Base-by-base conservation (phyloP, 805 yeast genomes). In the Myxozyma neglecta region DNA sequence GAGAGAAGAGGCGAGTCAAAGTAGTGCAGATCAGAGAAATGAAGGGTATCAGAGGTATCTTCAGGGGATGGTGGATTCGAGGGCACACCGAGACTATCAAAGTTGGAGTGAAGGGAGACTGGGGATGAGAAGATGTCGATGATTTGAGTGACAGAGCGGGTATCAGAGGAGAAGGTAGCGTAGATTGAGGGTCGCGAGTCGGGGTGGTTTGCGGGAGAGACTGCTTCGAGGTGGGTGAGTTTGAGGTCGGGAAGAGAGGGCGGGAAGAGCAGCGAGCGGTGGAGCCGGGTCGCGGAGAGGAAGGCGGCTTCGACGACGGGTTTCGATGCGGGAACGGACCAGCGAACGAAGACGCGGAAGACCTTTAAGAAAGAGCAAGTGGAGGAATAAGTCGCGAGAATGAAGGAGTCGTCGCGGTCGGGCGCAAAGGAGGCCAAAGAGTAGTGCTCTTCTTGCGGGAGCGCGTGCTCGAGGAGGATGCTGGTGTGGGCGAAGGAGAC, bases 311-410 rank as follows among this genome's bases (percentile, higher is more conserved):
- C 61, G 20, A 48, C 39, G 16, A 53, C 57, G 7, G 56, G 50
- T 29, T 49, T 53, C 9, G 53, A 18, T 6, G 60, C 29, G 3
- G 29, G 14, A 18, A 56, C 34, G 14, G 46, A 53, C 76, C 75
- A 76, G 9, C 67, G 66, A 29, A 76, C 56, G 0, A 57, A 24
- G 32, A 74, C 65, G 10, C 70, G 68, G 61, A 70, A 76, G 4
- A 68, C 68, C 34, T 70, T 69, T 50, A 69, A 42, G 14, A 65
- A 46, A 9, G 54, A 51, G 8, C 56, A 50, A 2, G 49, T 42
- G 1, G 68, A 66, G 10, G 71, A 67, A 52, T 72, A 73, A 1
- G 72, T 64, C 10, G 70, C 70, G 14, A 76, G 53, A 37, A 73
- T 58, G 34, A 77, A 53, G 1, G 70, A 43, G 47, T 67, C 64